Conservation (phyloP, 2,329 filamentous ascomycete species). For the Chrysoporthe deuterocubensis region DNA sequence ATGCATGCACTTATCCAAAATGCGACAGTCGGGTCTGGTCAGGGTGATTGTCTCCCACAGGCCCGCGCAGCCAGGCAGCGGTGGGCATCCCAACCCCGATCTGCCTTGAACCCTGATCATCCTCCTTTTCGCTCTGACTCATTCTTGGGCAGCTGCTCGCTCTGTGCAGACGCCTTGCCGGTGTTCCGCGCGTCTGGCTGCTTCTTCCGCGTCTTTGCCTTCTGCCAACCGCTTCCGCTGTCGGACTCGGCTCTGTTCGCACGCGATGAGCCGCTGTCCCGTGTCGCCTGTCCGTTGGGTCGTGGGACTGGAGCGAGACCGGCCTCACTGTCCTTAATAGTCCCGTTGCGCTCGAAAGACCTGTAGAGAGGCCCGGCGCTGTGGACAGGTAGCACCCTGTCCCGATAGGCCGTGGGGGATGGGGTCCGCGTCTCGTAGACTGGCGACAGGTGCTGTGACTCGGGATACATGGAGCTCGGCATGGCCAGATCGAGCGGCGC, state of each 20-base stretch:
- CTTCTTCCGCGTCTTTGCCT: conserved; percentile 60
- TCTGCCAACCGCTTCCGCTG: conserved; percentile 57
- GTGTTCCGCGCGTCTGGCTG: conserved; percentile 52
- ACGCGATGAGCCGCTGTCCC: conserved; percentile 58
- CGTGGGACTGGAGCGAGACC: conserved; percentile 38
- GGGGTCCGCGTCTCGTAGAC: conserved; percentile 76
- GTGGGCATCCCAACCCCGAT: background rate
- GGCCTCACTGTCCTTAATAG: conserved; percentile 34
- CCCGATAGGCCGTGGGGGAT: conserved; percentile 64
- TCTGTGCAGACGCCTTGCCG: conserved; percentile 45
- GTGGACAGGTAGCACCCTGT: conserved; percentile 25
- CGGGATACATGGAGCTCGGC: conserved; percentile 47
- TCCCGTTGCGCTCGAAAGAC: conserved; percentile 25
- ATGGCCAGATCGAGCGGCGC: conserved; percentile 61
- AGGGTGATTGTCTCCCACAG: background rate
- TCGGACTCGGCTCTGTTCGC: conserved; percentile 59
- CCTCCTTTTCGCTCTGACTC: conserved; percentile 67
- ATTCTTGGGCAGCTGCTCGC: conserved; percentile 61
- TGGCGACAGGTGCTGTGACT: conserved; percentile 66
- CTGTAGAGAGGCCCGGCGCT: conserved; percentile 29
- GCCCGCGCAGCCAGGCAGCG: background rate
- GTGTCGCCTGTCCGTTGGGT: conserved; percentile 42
- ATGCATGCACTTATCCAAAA: conserved; percentile 28
- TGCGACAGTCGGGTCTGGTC: conserved; percentile 8
- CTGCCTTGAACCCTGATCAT: conserved; percentile 40